These are phyloP conservation scores for Trypanosoma cruzi DNA, from an alignment of 208 protist genomes.

Conservation along the genomic window DNA sequence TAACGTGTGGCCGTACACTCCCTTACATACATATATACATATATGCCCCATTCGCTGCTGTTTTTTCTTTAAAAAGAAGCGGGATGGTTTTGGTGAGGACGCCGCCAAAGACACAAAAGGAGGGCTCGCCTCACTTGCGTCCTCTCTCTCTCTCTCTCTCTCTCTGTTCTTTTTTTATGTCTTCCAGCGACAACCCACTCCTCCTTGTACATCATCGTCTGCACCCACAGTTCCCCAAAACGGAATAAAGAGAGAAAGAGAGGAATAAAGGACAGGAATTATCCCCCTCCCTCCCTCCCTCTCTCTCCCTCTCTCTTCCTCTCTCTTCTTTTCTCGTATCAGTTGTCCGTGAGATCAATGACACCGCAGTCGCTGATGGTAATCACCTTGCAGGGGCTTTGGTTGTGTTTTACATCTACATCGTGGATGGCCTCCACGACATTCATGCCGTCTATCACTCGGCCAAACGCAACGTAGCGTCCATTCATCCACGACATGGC, in stretches of 20 bases:
- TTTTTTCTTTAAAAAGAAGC: neutral
- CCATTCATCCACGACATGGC: conserved; percentile 91
- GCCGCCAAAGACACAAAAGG: neutral
- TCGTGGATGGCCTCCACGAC: conserved; percentile 83
- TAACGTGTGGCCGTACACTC: too few species aligned
- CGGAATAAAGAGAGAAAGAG: neutral
- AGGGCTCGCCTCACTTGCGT: neutral
- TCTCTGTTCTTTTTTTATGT: neutral
- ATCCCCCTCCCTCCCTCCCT: neutral
- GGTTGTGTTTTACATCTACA: conserved; percentile 82
- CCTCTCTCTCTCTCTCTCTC: neutral
- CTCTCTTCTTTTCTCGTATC: neutral
- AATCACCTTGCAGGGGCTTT: conserved; percentile 61
- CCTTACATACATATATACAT: too few species aligned
- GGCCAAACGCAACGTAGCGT: conserved; percentile 96
- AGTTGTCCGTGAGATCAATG: conserved; percentile 64
- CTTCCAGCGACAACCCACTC: too few species aligned
- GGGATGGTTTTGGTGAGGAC: neutral
- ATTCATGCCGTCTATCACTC: conserved; percentile 92
- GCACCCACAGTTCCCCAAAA: neutral
- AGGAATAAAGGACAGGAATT: neutral
- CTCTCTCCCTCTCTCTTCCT: neutral
- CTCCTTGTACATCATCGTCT: neutral
- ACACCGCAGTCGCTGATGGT: conserved; percentile 83
- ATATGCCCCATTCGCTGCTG: neutral